phyloP scores from a whole-genome alignment of 2,329 filamentous ascomycete genomes.

The Aureobasidium sp. region DNA sequence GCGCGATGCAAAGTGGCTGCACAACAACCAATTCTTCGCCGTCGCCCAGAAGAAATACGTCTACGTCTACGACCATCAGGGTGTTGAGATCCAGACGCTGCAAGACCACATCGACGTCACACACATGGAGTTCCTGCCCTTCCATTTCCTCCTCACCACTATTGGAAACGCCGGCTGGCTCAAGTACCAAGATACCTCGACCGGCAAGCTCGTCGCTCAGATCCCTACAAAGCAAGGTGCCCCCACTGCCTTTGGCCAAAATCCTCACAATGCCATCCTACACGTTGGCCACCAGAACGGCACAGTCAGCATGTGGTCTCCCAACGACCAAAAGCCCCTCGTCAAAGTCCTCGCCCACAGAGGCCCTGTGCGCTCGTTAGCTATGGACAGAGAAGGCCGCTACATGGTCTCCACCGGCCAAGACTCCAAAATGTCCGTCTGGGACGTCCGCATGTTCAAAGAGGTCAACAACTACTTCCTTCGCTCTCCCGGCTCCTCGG shows the following conservation, averaged over 20 bases:
- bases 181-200: conserved; percentile 93
- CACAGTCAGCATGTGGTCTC: conserved; percentile 90
- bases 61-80: conserved; percentile 89
- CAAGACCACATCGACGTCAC: conserved; percentile 85
- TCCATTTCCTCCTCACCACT: conserved; percentile 88
- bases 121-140: conserved; percentile 91
- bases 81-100: conserved; percentile 86
- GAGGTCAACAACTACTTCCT: conserved; percentile 87
- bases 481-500: conserved; percentile 68
- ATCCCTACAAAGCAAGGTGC: conserved; percentile 76
- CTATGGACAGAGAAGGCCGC: conserved; percentile 78
- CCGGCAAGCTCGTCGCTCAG: conserved; percentile 79
- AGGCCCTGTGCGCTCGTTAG: conserved; percentile 77
- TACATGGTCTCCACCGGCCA: conserved; percentile 95
- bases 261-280: conserved; percentile 84
- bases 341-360: conserved; percentile 87
- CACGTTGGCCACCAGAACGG: conserved; percentile 94
- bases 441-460: conserved; percentile 91
- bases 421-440: conserved; percentile 85
- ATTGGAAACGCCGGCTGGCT: conserved; percentile 75
- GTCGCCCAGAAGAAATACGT: conserved; percentile 94
- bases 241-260: conserved; percentile 76
- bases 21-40: conserved; percentile 91
- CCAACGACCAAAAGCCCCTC: conserved; percentile 75
- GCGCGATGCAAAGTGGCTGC: conserved; percentile 81